These are phyloP conservation scores for Plantago ovata DNA, from an alignment of 257 asterid species.

Conservation along the genomic window DNA sequence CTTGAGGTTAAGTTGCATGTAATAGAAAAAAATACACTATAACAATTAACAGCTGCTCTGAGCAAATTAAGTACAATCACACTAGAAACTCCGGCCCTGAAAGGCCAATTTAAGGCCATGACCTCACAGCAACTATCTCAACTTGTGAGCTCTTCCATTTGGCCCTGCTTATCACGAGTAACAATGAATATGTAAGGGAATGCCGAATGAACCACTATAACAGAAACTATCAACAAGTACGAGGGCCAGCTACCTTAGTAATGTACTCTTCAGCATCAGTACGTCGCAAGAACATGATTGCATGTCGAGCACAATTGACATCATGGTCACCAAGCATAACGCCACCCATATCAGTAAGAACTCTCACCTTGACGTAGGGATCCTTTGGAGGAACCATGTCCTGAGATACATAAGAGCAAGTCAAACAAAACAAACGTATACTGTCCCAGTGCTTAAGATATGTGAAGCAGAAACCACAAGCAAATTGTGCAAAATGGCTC, in stretches of 20 bases:
- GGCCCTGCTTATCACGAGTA: conserved; percentile 54
- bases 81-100: too few relatives aligned
- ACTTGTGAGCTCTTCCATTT: conserved; percentile 81
- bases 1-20: too few relatives aligned
- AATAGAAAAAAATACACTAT: too few relatives aligned
- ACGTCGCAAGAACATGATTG: conserved; percentile 84
- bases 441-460: neutral
- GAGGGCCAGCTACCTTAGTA: conserved; percentile 50
- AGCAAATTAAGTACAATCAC: too few relatives aligned
- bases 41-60: too few relatives aligned
- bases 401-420: conserved; percentile 29
- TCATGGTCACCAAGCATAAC: conserved; percentile 70
- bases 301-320: conserved; percentile 71
- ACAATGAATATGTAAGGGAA: conserved; percentile 8
- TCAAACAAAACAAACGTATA: neutral
- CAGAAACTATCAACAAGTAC: neutral
- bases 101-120: too few relatives aligned
- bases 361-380: conserved; percentile 92
- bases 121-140: conserved; percentile 19
- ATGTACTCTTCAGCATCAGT: conserved; percentile 91
- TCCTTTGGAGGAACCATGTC: conserved; percentile 97
- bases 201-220: neutral
- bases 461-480: too few relatives aligned
- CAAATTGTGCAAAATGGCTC: too few relatives aligned
- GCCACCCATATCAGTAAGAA: conserved; percentile 79